Percentiles rank a stretch among this genome's conserved stretches.
phyloP scores from a whole-genome alignment of 2,329 filamentous ascomycete genomes.

The Mycosphaerella sp. region DNA sequence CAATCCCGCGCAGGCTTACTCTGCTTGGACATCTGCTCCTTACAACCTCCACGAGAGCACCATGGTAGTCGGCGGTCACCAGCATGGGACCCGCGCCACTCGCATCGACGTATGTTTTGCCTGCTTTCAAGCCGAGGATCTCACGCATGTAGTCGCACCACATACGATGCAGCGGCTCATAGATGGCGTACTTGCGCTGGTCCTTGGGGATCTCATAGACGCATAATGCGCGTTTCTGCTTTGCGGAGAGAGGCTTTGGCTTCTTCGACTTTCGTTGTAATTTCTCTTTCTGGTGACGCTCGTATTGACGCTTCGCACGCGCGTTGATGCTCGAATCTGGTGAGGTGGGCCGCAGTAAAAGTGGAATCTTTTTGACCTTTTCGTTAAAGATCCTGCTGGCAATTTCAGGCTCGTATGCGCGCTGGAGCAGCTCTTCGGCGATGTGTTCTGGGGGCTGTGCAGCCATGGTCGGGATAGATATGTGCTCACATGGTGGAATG shows the following conservation, averaged over 20 bases:
- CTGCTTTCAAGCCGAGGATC: slow-evolving; percentile 53
- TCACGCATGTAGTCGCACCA: slow-evolving; percentile 86
- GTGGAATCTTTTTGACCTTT: slow-evolving; percentile 73
- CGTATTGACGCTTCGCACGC: slow-evolving; percentile 42
- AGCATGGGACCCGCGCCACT: slow-evolving; percentile 63
- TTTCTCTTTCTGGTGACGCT: slow-evolving; percentile 31
- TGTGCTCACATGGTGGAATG: slow-evolving; percentile 5
- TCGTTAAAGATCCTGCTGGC: slow-evolving; percentile 68
- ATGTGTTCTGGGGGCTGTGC: slow-evolving; percentile 27
- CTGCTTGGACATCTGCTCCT: slow-evolving; percentile 72
- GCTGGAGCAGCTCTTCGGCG: slow-evolving; percentile 58
- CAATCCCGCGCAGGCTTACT: slow-evolving; percentile 78
- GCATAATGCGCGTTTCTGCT: slow-evolving; percentile 64
- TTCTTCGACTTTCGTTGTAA: slow-evolving; percentile 40
- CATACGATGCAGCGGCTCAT: slow-evolving; percentile 66
- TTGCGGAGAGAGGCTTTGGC: slow-evolving; percentile 66
- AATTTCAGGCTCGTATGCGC: slow-evolving; percentile 70
- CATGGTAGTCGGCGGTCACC: slow-evolving; percentile 83
- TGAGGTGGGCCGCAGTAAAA: slow-evolving; percentile 70
- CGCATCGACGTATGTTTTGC: slow-evolving; percentile 47
- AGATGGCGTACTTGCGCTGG: slow-evolving; percentile 66
- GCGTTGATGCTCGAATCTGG: slow-evolving; percentile 53
- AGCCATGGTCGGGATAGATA: slow-evolving; percentile 20
- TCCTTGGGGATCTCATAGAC: slow-evolving; percentile 67
- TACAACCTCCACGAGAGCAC: slow-evolving; percentile 74